These are phyloP conservation scores for Litchi chinensis DNA, from an alignment of 345 rosid genomes.

Conservation along the genomic window DNA sequence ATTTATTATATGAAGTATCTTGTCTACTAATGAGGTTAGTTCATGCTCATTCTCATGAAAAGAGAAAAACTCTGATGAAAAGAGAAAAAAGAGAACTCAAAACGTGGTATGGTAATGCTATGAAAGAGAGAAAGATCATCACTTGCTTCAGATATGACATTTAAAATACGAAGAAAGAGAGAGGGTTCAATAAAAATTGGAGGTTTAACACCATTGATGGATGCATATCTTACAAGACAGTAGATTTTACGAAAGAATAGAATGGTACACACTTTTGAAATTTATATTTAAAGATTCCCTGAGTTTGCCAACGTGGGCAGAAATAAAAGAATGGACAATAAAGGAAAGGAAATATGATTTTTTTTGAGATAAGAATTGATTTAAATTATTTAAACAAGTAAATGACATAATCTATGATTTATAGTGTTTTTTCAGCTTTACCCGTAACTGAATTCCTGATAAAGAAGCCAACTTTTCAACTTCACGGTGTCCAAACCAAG, in stretches of 20 bases:
- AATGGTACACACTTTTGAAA: not conserved
- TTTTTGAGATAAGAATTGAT: not conserved
- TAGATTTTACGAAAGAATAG: not conserved
- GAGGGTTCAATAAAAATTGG: not conserved
- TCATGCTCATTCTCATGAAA: not conserved
- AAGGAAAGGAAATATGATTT: not conserved
- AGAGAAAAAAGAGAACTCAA: not conserved
- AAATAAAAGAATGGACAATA: not conserved
- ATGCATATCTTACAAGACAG: not conserved
- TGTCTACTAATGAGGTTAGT: not conserved
- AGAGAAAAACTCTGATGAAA: not conserved
- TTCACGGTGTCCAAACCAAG: conserved; percentile 94
- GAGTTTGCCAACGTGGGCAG: not conserved
- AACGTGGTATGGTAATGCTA: not conserved
- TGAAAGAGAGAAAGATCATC: not conserved
- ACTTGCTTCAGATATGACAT: not conserved
- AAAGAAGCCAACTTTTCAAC: conserved; percentile 96
- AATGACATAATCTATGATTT: not conserved
- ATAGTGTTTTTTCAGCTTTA: conserved; percentile 37
- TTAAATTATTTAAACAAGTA: not conserved
- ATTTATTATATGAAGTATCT: too few relatives aligned
- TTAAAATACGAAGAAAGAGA: not conserved
- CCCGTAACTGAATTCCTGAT: conserved; percentile 93
- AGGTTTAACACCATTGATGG: not conserved
- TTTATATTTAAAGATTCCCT: not conserved